Conservation (phyloP, 164 flowering plant species). For the Paratinospora sagittata region DNA sequence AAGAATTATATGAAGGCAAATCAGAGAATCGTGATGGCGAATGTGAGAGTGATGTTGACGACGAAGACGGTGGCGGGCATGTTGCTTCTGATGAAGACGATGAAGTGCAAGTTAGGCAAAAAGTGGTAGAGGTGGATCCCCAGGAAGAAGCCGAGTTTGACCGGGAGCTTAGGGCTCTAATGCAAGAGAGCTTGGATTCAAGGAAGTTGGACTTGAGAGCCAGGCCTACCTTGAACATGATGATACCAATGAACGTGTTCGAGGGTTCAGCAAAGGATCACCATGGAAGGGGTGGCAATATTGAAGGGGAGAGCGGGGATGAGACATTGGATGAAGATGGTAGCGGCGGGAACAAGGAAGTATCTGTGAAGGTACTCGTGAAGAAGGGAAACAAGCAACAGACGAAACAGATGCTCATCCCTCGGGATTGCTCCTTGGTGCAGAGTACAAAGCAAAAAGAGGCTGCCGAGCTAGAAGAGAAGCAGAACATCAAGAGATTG, state of each 20-base stretch:
- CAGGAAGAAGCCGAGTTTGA: constrained; percentile 84
- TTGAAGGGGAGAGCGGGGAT: constrained; percentile 89
- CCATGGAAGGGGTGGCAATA: constrained; percentile 40
- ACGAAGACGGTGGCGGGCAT: constrained; percentile 55
- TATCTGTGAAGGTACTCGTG: constrained; percentile 83
- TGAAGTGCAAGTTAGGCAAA: constrained; percentile 80
- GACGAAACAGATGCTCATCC: constrained; percentile 82
- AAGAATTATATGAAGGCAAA: constrained; percentile 49
- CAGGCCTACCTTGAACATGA: constrained; percentile 80
- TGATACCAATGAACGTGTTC: constrained; percentile 82
- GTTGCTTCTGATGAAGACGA: constrained; percentile 82
- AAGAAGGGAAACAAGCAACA: constrained; percentile 92
- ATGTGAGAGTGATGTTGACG: constrained; percentile 53
- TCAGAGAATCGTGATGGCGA: constrained; percentile 52
- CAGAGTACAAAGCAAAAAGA: constrained; percentile 93
- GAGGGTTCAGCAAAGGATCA: constrained; percentile 77
- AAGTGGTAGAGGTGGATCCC: constrained; percentile 62
- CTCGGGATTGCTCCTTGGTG: constrained; percentile 73
- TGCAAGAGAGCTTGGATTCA: constrained; percentile 94
- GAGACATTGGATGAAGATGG: constrained; percentile 70
- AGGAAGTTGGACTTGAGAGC: constrained; percentile 71
- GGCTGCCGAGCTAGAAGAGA: constrained; percentile 96
- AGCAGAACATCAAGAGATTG: constrained; percentile 84
- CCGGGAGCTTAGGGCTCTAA: constrained; percentile 69
- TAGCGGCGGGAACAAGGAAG: constrained; percentile 54